Percentiles rank a stretch among this genome's conserved stretches.
Conservation (phyloP, 306 rosid genomes). For the Lithocarpus polystachyus region DNA sequence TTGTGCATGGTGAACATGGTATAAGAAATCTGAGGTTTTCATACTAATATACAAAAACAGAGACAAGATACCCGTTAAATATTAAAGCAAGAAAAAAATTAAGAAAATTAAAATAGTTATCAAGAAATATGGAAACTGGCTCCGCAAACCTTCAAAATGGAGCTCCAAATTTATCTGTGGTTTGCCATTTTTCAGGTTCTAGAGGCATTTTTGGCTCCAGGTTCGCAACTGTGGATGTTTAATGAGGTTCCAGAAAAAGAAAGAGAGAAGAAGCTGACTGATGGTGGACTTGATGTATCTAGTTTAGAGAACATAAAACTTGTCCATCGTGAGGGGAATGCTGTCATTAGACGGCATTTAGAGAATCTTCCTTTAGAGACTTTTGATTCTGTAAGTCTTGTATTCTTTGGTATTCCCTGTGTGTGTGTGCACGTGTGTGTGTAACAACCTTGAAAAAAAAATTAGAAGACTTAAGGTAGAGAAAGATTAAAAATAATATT, state of each 20-base stretch:
- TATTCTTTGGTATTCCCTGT: slow-evolving; percentile 6
- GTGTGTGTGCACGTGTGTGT: background rate
- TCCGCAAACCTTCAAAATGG: background rate
- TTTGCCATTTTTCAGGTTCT: slow-evolving; percentile 63
- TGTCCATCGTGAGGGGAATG: slow-evolving; percentile 89
- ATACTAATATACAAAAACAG: background rate
- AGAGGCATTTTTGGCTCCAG: slow-evolving; percentile 88
- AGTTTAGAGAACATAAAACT: slow-evolving; percentile 74
- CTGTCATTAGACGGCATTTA: slow-evolving; percentile 89
- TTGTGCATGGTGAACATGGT: background rate
- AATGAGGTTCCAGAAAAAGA: slow-evolving; percentile 85
- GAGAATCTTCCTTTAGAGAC: slow-evolving; percentile 93
- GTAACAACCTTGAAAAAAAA: slow-evolving; percentile 3
- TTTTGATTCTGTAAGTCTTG: slow-evolving; percentile 84
- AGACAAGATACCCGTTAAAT: background rate
- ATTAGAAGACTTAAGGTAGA: no score
- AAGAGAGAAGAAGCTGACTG: slow-evolving; percentile 83
- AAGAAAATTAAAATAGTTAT: background rate
- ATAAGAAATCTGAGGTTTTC: background rate
- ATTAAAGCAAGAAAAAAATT: background rate
- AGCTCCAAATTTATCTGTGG: background rate
- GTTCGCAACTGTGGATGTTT: slow-evolving; percentile 98
- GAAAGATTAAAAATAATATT: no score
- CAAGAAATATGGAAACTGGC: background rate
- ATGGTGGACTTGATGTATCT: slow-evolving; percentile 85